phyloP scores from a whole-genome alignment of 495 filamentous ascomycete genomes.

The Chaetomium fimeti region DNA sequence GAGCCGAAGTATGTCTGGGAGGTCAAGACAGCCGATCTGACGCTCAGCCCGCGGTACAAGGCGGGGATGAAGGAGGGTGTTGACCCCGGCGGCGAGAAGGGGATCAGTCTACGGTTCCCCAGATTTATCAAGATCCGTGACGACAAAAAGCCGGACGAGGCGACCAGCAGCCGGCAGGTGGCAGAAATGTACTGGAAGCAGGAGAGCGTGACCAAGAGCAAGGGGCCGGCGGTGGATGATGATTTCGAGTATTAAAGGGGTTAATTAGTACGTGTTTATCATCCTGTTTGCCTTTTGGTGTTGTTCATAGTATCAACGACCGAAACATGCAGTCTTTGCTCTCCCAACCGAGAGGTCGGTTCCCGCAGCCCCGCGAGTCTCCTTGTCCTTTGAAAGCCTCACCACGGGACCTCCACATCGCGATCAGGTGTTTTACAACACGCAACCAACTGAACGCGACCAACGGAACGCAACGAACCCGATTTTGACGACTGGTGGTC shows the following conservation, averaged over 20 bases:
- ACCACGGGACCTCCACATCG: too few species aligned
- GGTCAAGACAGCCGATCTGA: constrained; percentile 93
- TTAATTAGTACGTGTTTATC: background rate
- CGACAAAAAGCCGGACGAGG: constrained; percentile 92
- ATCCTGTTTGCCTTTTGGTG: background rate
- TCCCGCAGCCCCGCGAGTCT: too few species aligned
- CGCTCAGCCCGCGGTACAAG: constrained; percentile 86
- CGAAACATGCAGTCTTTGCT: background rate
- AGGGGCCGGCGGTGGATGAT: constrained; percentile 84
- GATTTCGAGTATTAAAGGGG: constrained; percentile 87
- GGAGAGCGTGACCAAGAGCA: constrained; percentile 74
- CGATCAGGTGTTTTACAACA: too few species aligned
- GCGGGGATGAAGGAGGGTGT: constrained; percentile 65
- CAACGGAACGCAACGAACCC: too few species aligned
- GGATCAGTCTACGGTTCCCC: constrained; percentile 85
- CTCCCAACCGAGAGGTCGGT: background rate
- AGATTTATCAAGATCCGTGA: constrained; percentile 85
- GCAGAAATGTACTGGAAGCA: constrained; percentile 97
- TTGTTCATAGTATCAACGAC: background rate
- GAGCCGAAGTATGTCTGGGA: constrained; percentile 95
- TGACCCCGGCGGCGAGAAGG: constrained; percentile 72
- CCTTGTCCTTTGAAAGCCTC: too few species aligned
- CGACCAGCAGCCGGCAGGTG: constrained; percentile 76
- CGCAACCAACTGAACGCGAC: too few species aligned
- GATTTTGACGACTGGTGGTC: too few species aligned